Conservation (phyloP, 176 grass and related monocot species). For the Musa itinerans region DNA sequence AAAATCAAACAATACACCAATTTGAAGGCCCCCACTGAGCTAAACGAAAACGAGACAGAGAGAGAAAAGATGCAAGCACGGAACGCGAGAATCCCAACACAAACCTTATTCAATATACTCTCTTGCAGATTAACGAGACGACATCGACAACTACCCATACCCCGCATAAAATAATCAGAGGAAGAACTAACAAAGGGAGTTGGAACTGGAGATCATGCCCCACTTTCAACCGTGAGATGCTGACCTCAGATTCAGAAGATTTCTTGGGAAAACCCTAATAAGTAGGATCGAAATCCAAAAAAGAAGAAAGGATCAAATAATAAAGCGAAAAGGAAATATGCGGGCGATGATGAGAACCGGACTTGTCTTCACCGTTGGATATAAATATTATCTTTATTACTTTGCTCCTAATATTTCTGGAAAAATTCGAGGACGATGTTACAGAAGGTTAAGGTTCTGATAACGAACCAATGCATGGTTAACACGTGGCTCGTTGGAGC, state of each 20-base stretch:
- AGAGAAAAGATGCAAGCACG: not conserved
- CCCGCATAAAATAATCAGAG: not conserved
- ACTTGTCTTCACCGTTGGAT: too few relatives aligned
- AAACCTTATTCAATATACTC: not conserved
- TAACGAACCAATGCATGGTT: not conserved
- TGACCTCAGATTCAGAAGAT: not conserved
- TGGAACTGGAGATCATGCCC: not conserved
- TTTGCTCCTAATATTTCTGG: too few relatives aligned
- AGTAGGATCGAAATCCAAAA: not conserved
- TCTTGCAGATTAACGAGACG: not conserved
- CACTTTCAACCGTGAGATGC: not conserved
- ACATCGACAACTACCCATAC: not conserved
- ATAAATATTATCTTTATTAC: too few relatives aligned
- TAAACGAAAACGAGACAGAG: not conserved
- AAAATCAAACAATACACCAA: too few relatives aligned
- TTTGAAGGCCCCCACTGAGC: too few relatives aligned
- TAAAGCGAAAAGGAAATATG: not conserved
- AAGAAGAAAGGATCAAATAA: not conserved
- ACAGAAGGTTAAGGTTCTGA: too few relatives aligned
- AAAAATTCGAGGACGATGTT: too few relatives aligned
- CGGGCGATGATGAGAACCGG: too few relatives aligned
- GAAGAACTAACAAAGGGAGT: conserved; percentile 1
- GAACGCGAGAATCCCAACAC: not conserved
- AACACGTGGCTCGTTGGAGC: not conserved
- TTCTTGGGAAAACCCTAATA: not conserved